phyloP scores from a whole-genome alignment of 1,284 basidiomycete species.

The Apiotrichum laibachii region DNA sequence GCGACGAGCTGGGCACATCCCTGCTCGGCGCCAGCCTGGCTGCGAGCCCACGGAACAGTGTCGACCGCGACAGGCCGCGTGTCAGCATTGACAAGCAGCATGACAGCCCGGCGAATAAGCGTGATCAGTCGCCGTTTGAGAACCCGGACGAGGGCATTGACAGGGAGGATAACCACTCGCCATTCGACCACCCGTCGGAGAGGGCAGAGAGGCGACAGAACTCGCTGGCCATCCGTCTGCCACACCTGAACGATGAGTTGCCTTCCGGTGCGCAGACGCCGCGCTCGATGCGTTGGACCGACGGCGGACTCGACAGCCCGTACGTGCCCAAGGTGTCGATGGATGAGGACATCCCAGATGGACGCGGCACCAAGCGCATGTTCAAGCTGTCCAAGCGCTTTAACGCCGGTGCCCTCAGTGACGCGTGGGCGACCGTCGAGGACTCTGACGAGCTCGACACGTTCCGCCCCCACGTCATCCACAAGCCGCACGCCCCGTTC shows the following conservation, averaged over 20 bases:
- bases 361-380: slow-evolving; percentile 44
- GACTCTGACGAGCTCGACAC: slow-evolving; percentile 54
- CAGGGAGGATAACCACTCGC: no score
- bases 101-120: no score
- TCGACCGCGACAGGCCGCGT: neutral
- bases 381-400: slow-evolving; percentile 49
- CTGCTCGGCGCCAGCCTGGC: neutral
- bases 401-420: slow-evolving; percentile 53
- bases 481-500: slow-evolving; percentile 61
- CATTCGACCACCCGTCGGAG: neutral
- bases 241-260: neutral
- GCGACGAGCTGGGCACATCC: neutral
- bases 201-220: neutral
- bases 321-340: slow-evolving; percentile 18
- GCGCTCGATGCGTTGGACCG: slow-evolving; percentile 7
- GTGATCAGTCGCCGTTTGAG: neutral
- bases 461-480: slow-evolving; percentile 60
- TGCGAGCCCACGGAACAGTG: neutral
- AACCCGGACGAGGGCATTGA: no score
- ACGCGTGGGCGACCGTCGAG: slow-evolving; percentile 54
- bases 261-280: neutral
- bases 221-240: neutral
- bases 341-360: slow-evolving; percentile 31
- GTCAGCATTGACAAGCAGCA: slow-evolving; percentile 2
- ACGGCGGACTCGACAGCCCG: slow-evolving; percentile 8